Conservation (phyloP, 225 moss, liverwort and hornwort genomes). For the Bryoerythrophyllum caledonicum region DNA sequence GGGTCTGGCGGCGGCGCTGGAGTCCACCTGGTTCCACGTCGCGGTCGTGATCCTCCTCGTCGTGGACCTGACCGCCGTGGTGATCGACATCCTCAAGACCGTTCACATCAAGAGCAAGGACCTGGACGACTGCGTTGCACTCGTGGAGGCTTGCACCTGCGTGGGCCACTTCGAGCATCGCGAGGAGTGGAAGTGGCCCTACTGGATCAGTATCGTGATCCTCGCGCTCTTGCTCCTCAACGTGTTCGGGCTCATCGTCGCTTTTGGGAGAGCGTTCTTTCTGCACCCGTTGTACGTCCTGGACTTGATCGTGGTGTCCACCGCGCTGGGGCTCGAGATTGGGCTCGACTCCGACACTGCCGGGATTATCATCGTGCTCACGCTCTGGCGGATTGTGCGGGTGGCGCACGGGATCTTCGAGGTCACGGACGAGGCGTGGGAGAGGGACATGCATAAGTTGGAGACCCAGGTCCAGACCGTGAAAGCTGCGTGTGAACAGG, state of each 20-base stretch:
- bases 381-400: constrained; percentile 20
- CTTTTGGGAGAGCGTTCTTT: constrained; percentile 57
- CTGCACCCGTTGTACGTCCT: constrained; percentile 56
- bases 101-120: constrained; percentile 64
- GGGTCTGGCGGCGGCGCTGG: constrained; percentile 48
- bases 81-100: constrained; percentile 68
- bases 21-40: constrained; percentile 53
- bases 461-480: constrained; percentile 40
- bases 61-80: constrained; percentile 61
- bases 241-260: constrained; percentile 42
- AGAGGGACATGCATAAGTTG: constrained; percentile 55
- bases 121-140: constrained; percentile 34
- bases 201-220: constrained; percentile 62
- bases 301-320: constrained; percentile 62
- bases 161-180: constrained; percentile 39
- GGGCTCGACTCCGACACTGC: constrained; percentile 65
- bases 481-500: constrained; percentile 42
- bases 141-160: constrained; percentile 49
- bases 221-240: constrained; percentile 53
- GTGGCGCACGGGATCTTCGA: constrained; percentile 80
- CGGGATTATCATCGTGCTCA: constrained; percentile 63
- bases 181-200: constrained; percentile 57
- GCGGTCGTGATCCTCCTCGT: constrained; percentile 51
- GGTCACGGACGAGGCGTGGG: constrained; percentile 83
- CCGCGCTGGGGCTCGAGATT: constrained; percentile 57